Conservation (phyloP, 148 eudicot species). For the Rhododendron vialii region DNA sequence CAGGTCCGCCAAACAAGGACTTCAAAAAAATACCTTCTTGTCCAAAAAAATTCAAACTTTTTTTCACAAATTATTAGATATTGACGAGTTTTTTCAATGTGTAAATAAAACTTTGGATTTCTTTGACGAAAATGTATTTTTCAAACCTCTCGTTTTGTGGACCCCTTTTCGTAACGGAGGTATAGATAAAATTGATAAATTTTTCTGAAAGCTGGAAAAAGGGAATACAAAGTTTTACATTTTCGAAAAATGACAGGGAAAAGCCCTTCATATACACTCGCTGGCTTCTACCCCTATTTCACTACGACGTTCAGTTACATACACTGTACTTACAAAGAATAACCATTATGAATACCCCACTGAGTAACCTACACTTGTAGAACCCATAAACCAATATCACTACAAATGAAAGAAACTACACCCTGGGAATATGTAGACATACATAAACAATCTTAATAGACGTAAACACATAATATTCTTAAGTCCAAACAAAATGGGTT, state of each 20-base stretch:
- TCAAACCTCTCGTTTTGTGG: too few species aligned
- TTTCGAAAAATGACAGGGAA: neutral
- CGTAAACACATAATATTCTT: too few species aligned
- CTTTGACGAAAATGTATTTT: too few species aligned
- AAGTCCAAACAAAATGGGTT: too few species aligned
- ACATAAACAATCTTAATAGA: too few species aligned
- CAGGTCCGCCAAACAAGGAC: neutral
- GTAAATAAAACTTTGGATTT: too few species aligned
- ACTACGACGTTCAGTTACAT: neutral
- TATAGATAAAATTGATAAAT: neutral
- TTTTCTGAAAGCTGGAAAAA: neutral
- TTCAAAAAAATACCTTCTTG: neutral
- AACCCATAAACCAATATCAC: too few species aligned
- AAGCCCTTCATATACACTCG: neutral
- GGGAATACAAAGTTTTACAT: neutral
- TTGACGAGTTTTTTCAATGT: too few species aligned
- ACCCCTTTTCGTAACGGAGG: too few species aligned
- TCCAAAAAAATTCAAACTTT: neutral
- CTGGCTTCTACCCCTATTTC: neutral
- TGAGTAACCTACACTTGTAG: neutral
- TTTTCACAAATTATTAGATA: neutral
- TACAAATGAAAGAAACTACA: too few species aligned
- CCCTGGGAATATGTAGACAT: too few species aligned
- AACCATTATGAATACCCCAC: neutral
- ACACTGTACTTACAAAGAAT: neutral